Base-by-base conservation (phyloP, 305 asterid genomes). In the Plantago rigida region DNA sequence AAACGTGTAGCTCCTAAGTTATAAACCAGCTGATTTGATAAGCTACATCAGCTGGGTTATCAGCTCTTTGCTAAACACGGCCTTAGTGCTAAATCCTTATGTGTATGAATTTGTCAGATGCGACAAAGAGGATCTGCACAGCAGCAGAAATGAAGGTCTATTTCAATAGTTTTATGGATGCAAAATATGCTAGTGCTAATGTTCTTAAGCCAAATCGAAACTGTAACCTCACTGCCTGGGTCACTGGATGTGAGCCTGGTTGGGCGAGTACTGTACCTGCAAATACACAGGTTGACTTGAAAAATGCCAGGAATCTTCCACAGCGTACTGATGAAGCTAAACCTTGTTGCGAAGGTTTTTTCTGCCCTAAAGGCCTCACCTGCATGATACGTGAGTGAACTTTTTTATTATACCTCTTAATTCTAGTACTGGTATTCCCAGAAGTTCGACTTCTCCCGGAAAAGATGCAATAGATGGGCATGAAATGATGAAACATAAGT, bases 221-320 rank as follows among this genome's bases (percentile, higher is more conserved):
- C 73, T 92, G 99, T 74, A 92, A 92, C 72, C 73, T 89, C 73
- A 79, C 82, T 59, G 75, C 93, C 9, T 92, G 97, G 99, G 79
- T 75, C 66, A 62, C 86, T 12, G 96, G 99, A 56, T 92, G 99
- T 79, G 99, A 92, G 82, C 97, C 99, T 26, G 99, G 99, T 53
- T 92, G 99, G 99, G 81, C 95, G 48, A 70, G 92, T 76, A 70
- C 84, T 48, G 79, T 84, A 61, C 77, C 82, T 67, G 39, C 69
- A 60, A 64, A 69, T 64, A 53, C 59, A 70, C 92, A 83, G 70
- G 85, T 81, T 42, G 94, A 92, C 79, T 80, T 88, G 65, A 89
- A 79, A 69, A 82, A 89, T 60, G 54, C 85, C 29, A 72, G 69
- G 50, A 79, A 71, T 39, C 69, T 89, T 56, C 99, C 99, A 3